phyloP scores from a whole-genome alignment of 768 basidiomycete species.

The Tephrocybe sp. region DNA sequence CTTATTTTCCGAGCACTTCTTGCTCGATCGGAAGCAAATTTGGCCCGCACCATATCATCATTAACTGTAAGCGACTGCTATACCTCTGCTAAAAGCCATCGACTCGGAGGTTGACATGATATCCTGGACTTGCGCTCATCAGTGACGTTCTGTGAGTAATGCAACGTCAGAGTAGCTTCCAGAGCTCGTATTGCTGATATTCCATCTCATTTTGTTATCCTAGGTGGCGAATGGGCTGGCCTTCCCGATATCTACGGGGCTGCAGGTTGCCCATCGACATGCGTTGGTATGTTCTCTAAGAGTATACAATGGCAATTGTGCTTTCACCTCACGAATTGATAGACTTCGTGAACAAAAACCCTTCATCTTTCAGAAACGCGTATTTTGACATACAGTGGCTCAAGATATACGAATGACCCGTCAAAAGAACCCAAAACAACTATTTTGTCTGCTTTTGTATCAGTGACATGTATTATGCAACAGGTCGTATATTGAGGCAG shows the following conservation, averaged over 20 bases:
- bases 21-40: conserved; percentile 60
- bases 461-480: no score
- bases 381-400: conserved; percentile 71
- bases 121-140: not conserved
- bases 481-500: no score
- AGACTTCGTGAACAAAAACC: conserved; percentile 69
- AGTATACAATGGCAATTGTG: no score
- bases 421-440: no score
- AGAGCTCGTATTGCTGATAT: no score
- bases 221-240: conserved; percentile 63
- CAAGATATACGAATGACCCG: conserved; percentile 34
- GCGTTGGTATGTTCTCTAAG: conserved; percentile 39
- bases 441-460: no score
- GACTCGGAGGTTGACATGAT: not conserved
- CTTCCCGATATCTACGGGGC: conserved; percentile 30
- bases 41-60: conserved; percentile 57
- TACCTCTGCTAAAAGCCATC: no score
- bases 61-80: conserved; percentile 43
- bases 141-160: conserved; percentile 59
- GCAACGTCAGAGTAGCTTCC: not conserved
- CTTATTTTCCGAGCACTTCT: conserved; percentile 56
- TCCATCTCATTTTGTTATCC: not conserved
- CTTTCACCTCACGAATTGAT: not conserved
- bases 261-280: conserved; percentile 53
- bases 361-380: conserved; percentile 60